Evolutionary conservation across 2,329 filamentous ascomycete genomes (phyloP).

Genomic region (Berkeleyomyces rouxiae): DNA sequence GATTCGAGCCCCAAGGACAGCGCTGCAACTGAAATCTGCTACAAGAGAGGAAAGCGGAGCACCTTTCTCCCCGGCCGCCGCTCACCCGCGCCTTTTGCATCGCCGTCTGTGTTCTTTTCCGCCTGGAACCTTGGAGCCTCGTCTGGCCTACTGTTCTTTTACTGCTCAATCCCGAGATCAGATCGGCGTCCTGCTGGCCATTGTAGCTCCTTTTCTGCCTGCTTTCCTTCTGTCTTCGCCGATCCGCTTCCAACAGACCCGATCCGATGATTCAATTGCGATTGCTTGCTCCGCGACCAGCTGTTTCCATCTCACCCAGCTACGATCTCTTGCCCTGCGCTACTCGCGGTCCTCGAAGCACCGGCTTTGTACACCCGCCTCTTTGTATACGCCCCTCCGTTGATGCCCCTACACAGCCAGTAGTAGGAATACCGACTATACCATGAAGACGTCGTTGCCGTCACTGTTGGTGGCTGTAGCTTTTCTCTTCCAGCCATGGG

Average conservation of each 20-base stretch:
- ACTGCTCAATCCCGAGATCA: background rate
- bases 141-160: background rate
- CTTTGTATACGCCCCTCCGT: background rate
- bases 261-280: slow-evolving; percentile 12
- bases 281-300: background rate
- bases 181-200: background rate
- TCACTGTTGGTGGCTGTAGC: background rate
- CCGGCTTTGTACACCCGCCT: background rate
- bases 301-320: slow-evolving; percentile 3
- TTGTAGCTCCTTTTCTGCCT: background rate
- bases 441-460: background rate
- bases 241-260: background rate
- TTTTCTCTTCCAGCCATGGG: slow-evolving; percentile 18
- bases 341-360: background rate
- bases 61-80: background rate
- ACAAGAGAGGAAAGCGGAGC: background rate
- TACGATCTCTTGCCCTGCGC: background rate
- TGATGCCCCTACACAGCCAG: background rate
- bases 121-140: background rate
- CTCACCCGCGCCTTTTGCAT: background rate
- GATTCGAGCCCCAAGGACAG: background rate
- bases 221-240: background rate
- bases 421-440: background rate
- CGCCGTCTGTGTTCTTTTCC: background rate
- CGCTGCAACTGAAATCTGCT: background rate